Evolutionary conservation across 164 flowering plant genomes (phyloP), one percentile per base, ranked within the genome.

Genomic region (Vitis riparia): DNA sequence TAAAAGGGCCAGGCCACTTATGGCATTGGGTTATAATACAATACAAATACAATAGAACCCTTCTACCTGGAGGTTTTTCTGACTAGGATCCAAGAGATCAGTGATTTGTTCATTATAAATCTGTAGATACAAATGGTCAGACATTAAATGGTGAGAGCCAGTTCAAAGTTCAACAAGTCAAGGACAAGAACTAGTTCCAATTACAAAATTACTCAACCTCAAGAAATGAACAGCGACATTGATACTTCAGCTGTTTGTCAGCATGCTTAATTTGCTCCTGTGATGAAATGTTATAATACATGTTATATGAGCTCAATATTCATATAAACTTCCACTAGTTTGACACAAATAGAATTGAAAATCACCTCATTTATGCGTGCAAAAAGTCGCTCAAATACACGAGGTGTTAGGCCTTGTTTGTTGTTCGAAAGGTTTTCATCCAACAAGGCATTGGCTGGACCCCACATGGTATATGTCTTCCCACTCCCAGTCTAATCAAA

Each of bases 51-150:
- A 59, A 47, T 14, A 49, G 11, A 48, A 37, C 68, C 55, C 30
- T 62, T 56, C 58, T 76, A 92, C 99, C 96, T 89, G 98, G 59
- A 93, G 97, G 73, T 86, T 89, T 70, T 72, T 81, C 65, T 87
- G 96, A 73, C 63, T 88, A 27, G 98, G 92, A 63, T 96, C 95
- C 89, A 96, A 73, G 73, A 96, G 75, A 79, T 96, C 98, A 19
- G 99, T 91, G 60, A 96, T 96, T 84, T 96, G 99, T 67, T 96
- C 99, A 85, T 96, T 96, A 75, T 96, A 96, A 15, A 96, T 96
- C 98, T 95, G 92, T 71, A 79, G 51, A 67, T 56, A 50, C 14
- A 65, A 57, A 74, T 57, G 15, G 16, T 10, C 0, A 55, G 59
- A 12, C 65, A 23, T 51, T 59, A 71, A 58, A 19, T 49, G 48